Base-by-base conservation (phyloP, 371 early-diverging fungal genomes). In the Zopfochytrium polystomum region DNA sequence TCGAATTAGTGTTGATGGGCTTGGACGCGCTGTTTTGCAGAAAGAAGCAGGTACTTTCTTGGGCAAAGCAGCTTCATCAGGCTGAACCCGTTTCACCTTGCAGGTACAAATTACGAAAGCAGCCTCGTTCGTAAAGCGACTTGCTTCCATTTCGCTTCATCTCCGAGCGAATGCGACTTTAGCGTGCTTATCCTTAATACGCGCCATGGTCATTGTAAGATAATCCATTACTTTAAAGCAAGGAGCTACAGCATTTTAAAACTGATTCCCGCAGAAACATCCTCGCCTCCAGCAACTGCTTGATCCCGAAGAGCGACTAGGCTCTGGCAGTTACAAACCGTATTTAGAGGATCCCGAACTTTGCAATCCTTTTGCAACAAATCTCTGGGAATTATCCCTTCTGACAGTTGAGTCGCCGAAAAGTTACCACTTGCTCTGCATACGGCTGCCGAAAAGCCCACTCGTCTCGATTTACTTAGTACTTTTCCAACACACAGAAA, bases 331-430 rank as follows among this genome's bases (percentile, higher is more conserved):
- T 9, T 94, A 93, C 69, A 65, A 84, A 47, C 83, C 87, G 18
- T 72, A 83, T n/a, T 65, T 94, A 62, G 86, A 92, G 65, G 95
- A 95, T 62, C 91, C 94, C 1, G 94, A 95, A 59, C 80, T 94
- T 63, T 91, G 92, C 69, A 95, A 95, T 63, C 92, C 96, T 3
- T 89, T 91, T 74, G 90, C 91, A 3, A 86, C 93, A 15, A 90
- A 85, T 70, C 62, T 93, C 38, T 93, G 88, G 77, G 95, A 95
- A 66, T 72, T 91, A 42, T 81, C 81, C 60, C 78, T 87, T 55
- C 82, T n/a, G n/a, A n/a, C n/a, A n/a, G n/a, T n/a, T n/a, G n/a
- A n/a, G n/a, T n/a, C n/a, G n/a, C n/a, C n/a, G n/a, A n/a, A n/a
- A n/a, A n/a, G n/a, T n/a, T n/a, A n/a, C n/a, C n/a, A n/a, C n/a